Evolutionary conservation across 176 grass and related monocot species (phyloP).

Genomic region (Canna indica): DNA sequence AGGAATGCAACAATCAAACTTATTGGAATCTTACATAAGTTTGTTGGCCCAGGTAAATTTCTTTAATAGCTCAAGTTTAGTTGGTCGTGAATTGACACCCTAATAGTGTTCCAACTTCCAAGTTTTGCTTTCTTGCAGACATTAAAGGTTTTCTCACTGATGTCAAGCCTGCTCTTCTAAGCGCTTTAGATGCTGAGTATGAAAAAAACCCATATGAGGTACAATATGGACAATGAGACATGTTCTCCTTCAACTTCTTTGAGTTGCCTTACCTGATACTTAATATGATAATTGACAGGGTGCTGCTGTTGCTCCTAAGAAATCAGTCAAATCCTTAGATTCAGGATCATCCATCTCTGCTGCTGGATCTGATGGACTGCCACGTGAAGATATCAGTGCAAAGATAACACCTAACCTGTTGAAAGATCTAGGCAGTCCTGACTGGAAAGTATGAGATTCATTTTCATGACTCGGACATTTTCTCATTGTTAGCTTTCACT

Average conservation of each 20-base stretch:
- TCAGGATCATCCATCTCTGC: slow-evolving; percentile 39
- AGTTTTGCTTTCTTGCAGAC: slow-evolving; percentile 42
- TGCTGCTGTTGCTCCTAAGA: slow-evolving; percentile 64
- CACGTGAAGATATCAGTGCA: slow-evolving; percentile 85
- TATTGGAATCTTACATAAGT: too few species aligned
- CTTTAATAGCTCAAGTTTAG: not conserved
- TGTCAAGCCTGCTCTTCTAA: slow-evolving; percentile 92
- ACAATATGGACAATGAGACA: not conserved
- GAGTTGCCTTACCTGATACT: not conserved
- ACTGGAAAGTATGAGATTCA: slow-evolving; percentile 72
- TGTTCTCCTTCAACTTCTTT: not conserved
- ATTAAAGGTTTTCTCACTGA: slow-evolving; percentile 95
- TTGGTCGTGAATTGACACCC: slow-evolving; percentile 6
- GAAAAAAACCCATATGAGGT: slow-evolving; percentile 98
- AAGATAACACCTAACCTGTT: slow-evolving; percentile 79
- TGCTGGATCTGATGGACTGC: slow-evolving; percentile 66
- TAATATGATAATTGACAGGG: slow-evolving; percentile 48
- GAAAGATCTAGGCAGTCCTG: slow-evolving; percentile 80
- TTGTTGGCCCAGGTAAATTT: slow-evolving; percentile 74
- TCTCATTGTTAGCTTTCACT: not conserved
- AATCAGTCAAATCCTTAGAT: slow-evolving; percentile 61
- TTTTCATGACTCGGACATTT: not conserved
- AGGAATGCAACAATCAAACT: too few species aligned
- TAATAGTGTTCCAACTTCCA: slow-evolving; percentile 2
- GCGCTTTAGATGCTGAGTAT: slow-evolving; percentile 74